Base-by-base conservation (phyloP, 2,329 filamentous ascomycete genomes). In the Cladosporium austrohemisphaericum region DNA sequence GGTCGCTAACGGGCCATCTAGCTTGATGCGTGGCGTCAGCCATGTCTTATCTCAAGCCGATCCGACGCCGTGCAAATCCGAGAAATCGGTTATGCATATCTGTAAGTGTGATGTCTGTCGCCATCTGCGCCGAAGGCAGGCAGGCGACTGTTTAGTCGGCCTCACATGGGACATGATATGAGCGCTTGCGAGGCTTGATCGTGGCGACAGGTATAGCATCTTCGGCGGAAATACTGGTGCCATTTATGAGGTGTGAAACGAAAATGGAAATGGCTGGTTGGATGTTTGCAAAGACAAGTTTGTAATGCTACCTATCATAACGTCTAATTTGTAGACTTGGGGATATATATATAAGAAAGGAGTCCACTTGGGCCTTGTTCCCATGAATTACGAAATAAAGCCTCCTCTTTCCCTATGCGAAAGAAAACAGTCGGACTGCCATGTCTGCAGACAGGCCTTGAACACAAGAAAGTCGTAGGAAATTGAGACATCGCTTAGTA, bases 331-430 rank as follows among this genome's bases (percentile, higher is more conserved):
- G 14, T n/a, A 13, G 29, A 19, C 22, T 8, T 19, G 33, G 13
- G 33, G 33, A 36, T 36, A 36, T 36, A 36, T 19, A 36, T 35
- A 36, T 5, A 36, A 36, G 22, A 13, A 10, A 13, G 29, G 29
- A 5, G 29, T 13, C 11, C 4, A 5, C 29, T n/a, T 31, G 6
- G 25, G 25, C 25, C 6, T 35, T 16, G 11, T 16, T 36, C 16
- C 18, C 16, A 9, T n/a, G 16, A 10, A 19, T 36, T 38, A 38
- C 20, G 20, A 25, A 38, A 38, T 22, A 25, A 20, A 25, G 10
- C 36, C 33, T 36, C 16, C 33, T 36, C 33, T 36, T 19, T n/a
- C n/a, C 43, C 32, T 46, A 35, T 35, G 31, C 22, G 26, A n/a
- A n/a, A n/a, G n/a, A n/a, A n/a, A n/a, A n/a, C n/a, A n/a, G n/a